Evolutionary conservation across 228 moss, liverwort and hornwort species (phyloP).

Genomic region (Sphagnum magellanicum): DNA sequence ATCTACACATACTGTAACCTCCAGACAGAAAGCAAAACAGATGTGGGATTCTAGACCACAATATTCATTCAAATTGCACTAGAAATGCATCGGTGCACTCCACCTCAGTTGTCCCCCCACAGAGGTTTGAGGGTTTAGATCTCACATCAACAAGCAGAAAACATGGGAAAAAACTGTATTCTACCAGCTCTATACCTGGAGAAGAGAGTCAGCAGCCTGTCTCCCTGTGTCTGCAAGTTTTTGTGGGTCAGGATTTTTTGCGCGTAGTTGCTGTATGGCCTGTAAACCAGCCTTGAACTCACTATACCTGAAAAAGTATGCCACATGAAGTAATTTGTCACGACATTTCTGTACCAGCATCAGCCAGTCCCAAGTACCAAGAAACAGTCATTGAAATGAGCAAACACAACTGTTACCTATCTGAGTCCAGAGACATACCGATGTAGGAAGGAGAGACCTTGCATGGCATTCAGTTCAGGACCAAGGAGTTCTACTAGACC

Average conservation of each 20-base stretch:
- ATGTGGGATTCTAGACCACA: too few species aligned
- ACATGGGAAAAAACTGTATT: too few species aligned
- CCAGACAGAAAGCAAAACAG: background rate
- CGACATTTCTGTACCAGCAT: too few species aligned
- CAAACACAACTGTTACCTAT: too few species aligned
- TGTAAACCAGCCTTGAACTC: slow-evolving; percentile 84
- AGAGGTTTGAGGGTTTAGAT: too few species aligned
- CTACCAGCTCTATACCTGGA: slow-evolving; percentile 33
- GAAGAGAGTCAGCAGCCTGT: slow-evolving; percentile 69
- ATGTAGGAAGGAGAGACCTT: slow-evolving; percentile 80
- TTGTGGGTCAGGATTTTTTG: slow-evolving; percentile 54
- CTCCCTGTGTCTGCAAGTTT: slow-evolving; percentile 66
- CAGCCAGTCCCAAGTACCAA: too few species aligned
- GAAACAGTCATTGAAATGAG: too few species aligned
- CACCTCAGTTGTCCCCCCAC: too few species aligned
- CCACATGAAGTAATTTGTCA: too few species aligned
- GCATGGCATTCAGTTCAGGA: slow-evolving; percentile 74
- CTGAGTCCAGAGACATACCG: slow-evolving; percentile 15
- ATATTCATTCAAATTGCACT: too few species aligned
- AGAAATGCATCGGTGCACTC: too few species aligned
- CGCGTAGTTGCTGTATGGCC: slow-evolving; percentile 59
- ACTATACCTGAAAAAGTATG: slow-evolving; percentile 49
- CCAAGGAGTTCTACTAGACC: slow-evolving; percentile 89
- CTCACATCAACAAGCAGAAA: too few species aligned
- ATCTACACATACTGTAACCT: background rate